Conservation (phyloP, 495 filamentous ascomycete species). For the Hypoxylon rickii region DNA sequence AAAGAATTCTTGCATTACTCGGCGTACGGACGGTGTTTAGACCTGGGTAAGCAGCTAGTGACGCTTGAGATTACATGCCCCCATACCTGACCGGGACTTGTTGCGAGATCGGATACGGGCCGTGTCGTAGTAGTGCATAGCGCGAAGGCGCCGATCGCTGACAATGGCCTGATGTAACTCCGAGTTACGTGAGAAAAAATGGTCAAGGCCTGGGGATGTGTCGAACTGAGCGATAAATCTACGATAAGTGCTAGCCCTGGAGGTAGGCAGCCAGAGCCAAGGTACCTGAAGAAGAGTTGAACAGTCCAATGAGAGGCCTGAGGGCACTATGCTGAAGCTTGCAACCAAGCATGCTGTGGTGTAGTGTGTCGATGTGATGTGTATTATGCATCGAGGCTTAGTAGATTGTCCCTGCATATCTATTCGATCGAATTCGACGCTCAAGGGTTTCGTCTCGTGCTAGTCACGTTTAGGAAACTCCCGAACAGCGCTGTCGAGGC, state of each 20-base stretch:
- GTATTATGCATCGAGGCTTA: too few relatives aligned
- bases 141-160: conserved; percentile 10
- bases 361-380: too few relatives aligned
- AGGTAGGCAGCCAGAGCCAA: too few relatives aligned
- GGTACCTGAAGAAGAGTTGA: background rate
- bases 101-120: too few relatives aligned
- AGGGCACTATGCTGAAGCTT: background rate
- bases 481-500: background rate
- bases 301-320: background rate
- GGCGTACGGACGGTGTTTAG: background rate
- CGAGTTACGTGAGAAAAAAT: too few relatives aligned
- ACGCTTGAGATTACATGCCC: background rate
- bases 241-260: too few relatives aligned
- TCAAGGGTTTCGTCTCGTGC: too few relatives aligned
- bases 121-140: too few relatives aligned
- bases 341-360: background rate
- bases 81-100: too few relatives aligned
- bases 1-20: conserved; percentile 10
- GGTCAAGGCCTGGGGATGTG: background rate
- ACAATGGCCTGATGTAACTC: conserved; percentile 15
- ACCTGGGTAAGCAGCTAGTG: background rate
- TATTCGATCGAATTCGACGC: too few relatives aligned
- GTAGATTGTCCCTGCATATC: background rate
- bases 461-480: background rate
- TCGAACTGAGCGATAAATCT: background rate